phyloP scores from a whole-genome alignment of 2,329 filamentous ascomycete species.

The Sarocladiaceae sp. region DNA sequence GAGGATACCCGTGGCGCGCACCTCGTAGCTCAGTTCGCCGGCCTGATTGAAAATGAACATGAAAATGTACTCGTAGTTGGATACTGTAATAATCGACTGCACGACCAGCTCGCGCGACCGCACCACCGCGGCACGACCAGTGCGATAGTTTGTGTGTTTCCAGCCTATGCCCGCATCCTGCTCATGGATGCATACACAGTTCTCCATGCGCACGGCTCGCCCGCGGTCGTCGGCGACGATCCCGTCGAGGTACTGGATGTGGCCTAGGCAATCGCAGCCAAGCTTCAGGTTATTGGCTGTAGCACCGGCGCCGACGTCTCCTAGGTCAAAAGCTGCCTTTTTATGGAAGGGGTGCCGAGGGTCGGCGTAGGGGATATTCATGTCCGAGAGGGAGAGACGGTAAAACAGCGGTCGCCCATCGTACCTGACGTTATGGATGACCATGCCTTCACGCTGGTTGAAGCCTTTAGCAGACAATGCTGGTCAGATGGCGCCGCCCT shows the following conservation, averaged over 20 bases:
- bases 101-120: conserved; percentile 53
- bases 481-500: too few species aligned
- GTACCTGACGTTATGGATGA: conserved; percentile 62
- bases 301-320: conserved; percentile 60
- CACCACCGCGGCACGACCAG: conserved; percentile 49
- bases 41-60: conserved; percentile 44
- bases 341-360: conserved; percentile 57
- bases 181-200: conserved; percentile 33
- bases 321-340: conserved; percentile 66
- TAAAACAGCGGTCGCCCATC: conserved; percentile 60
- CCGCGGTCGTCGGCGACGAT: conserved; percentile 26
- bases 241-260: conserved; percentile 42
- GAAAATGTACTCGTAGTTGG: conserved; percentile 56
- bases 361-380: conserved; percentile 65
- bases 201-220: conserved; percentile 25
- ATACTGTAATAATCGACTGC: conserved; percentile 58
- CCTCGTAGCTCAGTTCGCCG: conserved; percentile 33
- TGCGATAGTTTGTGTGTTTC: conserved; percentile 60
- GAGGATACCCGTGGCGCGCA: conserved; percentile 39
- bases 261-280: conserved; percentile 62
- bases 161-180: conserved; percentile 50
- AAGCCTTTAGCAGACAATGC: too few species aligned
- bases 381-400: conserved; percentile 60
- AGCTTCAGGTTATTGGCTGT: conserved; percentile 62
- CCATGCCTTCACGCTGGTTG: conserved; percentile 63